These are phyloP conservation scores for Globomyces pollinis-pini DNA, from an alignment of 192 early-diverging fungal species.

Conservation along the genomic window DNA sequence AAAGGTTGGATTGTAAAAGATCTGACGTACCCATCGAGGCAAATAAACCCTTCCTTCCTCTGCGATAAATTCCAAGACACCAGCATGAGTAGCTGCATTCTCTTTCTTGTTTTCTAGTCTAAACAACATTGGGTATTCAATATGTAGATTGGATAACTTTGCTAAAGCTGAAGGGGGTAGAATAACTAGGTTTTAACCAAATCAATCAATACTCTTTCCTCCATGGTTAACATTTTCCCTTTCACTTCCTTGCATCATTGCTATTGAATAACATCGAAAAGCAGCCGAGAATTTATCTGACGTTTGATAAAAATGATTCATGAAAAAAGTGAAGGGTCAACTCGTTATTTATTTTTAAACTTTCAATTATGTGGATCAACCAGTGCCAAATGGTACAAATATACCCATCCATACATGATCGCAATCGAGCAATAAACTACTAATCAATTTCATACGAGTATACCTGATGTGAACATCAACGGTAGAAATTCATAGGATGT, in stretches of 20 bases:
- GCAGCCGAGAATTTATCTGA: neutral
- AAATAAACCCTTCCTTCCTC: conserved; percentile 93
- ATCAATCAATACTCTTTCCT: conserved; percentile 63
- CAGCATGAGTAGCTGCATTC: conserved; percentile 72
- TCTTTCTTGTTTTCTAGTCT: conserved; percentile 57
- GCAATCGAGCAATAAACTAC: no score
- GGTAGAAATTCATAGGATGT: no score
- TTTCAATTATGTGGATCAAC: no score
- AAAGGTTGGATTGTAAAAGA: neutral
- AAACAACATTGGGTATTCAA: conserved; percentile 91
- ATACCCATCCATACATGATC: no score
- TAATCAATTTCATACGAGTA: no score
- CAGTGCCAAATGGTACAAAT: no score
- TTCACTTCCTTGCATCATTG: conserved; percentile 64
- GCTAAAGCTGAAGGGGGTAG: conserved; percentile 67
- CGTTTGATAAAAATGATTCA: neutral
- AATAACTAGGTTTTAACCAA: conserved; percentile 46
- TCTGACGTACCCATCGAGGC: conserved; percentile 80
- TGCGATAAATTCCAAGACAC: conserved; percentile 97
- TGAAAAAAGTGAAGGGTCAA: no score
- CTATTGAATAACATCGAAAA: conserved; percentile 61
- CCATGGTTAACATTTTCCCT: conserved; percentile 66
- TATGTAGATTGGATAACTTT: conserved; percentile 71
- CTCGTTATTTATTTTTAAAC: no score
- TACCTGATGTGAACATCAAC: no score